Conservation (phyloP, 805 yeast genomes). For the Cyberlindnera xishuangbannaensis region DNA sequence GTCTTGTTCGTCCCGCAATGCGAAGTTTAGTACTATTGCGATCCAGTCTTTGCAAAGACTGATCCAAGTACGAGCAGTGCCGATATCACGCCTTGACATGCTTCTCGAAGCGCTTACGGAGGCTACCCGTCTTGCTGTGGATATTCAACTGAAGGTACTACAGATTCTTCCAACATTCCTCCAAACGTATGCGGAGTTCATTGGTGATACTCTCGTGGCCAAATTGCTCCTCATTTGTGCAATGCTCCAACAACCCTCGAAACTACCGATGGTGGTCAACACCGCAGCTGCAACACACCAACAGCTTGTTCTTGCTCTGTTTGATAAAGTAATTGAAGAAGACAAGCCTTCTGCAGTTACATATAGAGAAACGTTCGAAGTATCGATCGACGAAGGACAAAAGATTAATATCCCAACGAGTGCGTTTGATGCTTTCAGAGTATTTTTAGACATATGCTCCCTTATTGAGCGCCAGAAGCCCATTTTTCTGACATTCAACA, state of each 20-base stretch:
- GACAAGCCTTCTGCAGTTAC: constrained; percentile 25
- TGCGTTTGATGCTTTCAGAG: constrained; percentile 63
- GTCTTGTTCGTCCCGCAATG: constrained; percentile 70
- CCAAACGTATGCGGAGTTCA: constrained; percentile 51
- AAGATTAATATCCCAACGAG: constrained; percentile 39
- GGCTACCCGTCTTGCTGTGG: constrained; percentile 70
- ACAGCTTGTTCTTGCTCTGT: constrained; percentile 72
- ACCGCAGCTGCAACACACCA: constrained; percentile 93
- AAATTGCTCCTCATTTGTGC: constrained; percentile 66
- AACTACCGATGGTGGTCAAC: constrained; percentile 71
- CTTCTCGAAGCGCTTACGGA: constrained; percentile 66
- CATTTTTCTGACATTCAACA: constrained; percentile 42
- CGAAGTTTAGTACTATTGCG: constrained; percentile 65
- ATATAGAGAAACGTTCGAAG: no score
- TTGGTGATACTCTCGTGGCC: constrained; percentile 51
- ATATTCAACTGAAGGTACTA: constrained; percentile 78
- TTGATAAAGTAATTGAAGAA: constrained; percentile 54
- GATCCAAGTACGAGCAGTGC: constrained; percentile 48
- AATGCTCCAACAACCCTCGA: constrained; percentile 59
- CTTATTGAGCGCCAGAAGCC: constrained; percentile 57
- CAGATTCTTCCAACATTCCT: constrained; percentile 77
- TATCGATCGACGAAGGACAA: constrained; percentile 42
- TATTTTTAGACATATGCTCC: constrained; percentile 69
- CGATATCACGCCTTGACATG: constrained; percentile 43
- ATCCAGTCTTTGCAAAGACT: constrained; percentile 65